These are phyloP conservation scores for Pythium dissotocum DNA, from an alignment of 352 stramenopile species.

Conservation along the genomic window DNA sequence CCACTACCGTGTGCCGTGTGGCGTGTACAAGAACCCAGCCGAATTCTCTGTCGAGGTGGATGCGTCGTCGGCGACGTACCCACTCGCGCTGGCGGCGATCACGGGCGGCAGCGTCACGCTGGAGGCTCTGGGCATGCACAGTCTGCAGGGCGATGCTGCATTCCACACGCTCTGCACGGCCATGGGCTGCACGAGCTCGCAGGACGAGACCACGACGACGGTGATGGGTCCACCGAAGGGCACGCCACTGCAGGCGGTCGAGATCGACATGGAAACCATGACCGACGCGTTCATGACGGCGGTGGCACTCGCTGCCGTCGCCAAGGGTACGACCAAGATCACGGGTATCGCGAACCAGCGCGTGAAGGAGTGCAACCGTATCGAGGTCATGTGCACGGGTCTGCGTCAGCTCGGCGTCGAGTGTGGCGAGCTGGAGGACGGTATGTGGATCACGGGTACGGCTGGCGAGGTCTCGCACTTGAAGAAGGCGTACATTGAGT, in stretches of 20 bases:
- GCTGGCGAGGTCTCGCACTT: constrained; percentile 49
- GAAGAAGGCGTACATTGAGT: constrained; percentile 67
- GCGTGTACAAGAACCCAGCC: constrained; percentile 69
- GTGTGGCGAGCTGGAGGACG: constrained; percentile 70
- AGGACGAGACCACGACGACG: constrained; percentile 64
- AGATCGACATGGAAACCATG: constrained; percentile 98
- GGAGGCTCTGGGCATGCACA: constrained; percentile 92
- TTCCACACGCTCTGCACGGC: constrained; percentile 89
- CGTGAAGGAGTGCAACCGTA: constrained; percentile 98
- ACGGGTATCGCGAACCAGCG: constrained; percentile 98
- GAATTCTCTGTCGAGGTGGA: constrained; percentile 93
- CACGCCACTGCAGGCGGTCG: constrained; percentile 78
- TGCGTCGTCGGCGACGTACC: constrained; percentile 96
- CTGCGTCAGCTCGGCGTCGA: constrained; percentile 93
- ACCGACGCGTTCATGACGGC: constrained; percentile 98
- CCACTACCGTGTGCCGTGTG: constrained; percentile 68
- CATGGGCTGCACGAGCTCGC: constrained; percentile 78
- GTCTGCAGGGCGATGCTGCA: constrained; percentile 94
- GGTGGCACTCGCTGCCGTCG: constrained; percentile 93
- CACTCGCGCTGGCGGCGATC: constrained; percentile 95
- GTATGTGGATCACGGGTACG: constrained; percentile 77
- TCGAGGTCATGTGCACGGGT: constrained; percentile 97
- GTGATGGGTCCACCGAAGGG: constrained; percentile 74
- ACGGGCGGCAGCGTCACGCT: constrained; percentile 94
- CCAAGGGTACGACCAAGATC: constrained; percentile 95